These are phyloP conservation scores for Dactylellina drechsleri DNA, from an alignment of 2,329 filamentous ascomycete genomes.

Conservation along the genomic window DNA sequence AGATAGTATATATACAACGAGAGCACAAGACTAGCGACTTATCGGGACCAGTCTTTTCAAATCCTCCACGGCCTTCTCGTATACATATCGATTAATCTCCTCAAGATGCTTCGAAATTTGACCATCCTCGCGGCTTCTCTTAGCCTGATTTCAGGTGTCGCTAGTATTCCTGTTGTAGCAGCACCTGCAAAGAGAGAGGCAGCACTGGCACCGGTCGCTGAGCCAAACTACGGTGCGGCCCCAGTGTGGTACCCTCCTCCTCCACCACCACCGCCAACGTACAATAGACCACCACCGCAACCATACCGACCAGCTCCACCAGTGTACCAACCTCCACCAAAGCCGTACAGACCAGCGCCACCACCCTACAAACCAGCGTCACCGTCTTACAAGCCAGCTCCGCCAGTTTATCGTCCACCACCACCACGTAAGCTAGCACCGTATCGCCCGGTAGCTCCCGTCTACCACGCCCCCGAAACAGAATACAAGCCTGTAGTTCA, in stretches of 20 bases:
- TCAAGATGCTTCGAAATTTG: slow-evolving; percentile 46
- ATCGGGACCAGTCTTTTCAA: neutral
- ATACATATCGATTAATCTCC: slow-evolving; percentile 1
- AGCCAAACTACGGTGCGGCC: slow-evolving; percentile 32
- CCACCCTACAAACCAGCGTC: slow-evolving; percentile 9
- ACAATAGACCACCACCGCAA: neutral
- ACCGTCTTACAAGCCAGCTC: slow-evolving; percentile 6
- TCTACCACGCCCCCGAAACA: slow-evolving; percentile 12
- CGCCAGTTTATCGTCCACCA: slow-evolving; percentile 8
- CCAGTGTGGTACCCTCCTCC: slow-evolving; percentile 26
- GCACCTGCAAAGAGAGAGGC: slow-evolving; percentile 27
- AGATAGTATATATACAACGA: slow-evolving; percentile 18
- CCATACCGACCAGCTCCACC: slow-evolving; percentile 15
- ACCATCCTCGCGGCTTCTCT: slow-evolving; percentile 30
- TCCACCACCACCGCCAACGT: slow-evolving; percentile 1
- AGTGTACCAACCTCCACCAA: slow-evolving; percentile 8
- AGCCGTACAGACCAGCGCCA: slow-evolving; percentile 18
- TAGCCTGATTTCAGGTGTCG: slow-evolving; percentile 37
- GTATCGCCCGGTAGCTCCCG: slow-evolving; percentile 5
- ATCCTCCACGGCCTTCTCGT: neutral
- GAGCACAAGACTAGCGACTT: neutral
- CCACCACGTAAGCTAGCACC: slow-evolving; percentile 1
- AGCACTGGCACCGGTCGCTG: slow-evolving; percentile 17
- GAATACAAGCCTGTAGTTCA: slow-evolving; percentile 12
- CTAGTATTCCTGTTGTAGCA: slow-evolving; percentile 23